phyloP scores from a whole-genome alignment of 805 yeast genomes.

The Metschnikowia henanensis region DNA sequence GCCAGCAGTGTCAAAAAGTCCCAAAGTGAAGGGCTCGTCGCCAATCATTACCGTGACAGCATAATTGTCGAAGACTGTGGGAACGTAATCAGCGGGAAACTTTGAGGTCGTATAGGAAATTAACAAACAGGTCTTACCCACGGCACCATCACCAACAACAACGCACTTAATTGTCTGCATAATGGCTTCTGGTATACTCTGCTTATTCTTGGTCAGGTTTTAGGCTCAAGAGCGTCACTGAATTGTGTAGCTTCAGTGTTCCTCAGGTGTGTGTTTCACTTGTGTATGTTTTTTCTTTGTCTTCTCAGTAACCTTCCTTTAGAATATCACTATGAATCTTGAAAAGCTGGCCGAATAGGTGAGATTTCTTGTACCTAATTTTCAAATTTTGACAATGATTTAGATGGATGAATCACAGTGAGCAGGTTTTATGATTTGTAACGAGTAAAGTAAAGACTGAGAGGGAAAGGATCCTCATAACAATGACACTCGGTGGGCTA shows the following conservation, averaged over 20 bases:
- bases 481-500: conserved; percentile 10
- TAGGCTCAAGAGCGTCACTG: not conserved
- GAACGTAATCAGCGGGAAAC: conserved; percentile 97
- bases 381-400: not conserved
- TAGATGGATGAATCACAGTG: not conserved
- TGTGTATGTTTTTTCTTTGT: not conserved
- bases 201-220: not conserved
- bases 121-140: conserved; percentile 93
- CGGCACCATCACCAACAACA: conserved; percentile 99
- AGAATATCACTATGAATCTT: not conserved
- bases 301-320: not conserved
- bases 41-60: conserved; percentile 96
- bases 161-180: conserved; percentile 84
- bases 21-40: conserved; percentile 96
- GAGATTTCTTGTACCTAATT: not conserved
- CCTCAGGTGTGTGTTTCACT: conserved; percentile 5
- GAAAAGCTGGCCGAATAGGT: not conserved
- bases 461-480: conserved; percentile 9
- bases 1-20: conserved; percentile 98
- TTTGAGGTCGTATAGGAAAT: conserved; percentile 96
- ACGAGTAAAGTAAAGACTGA: not conserved
- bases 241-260: conserved; percentile 2
- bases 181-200: conserved; percentile 15
- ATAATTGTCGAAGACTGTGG: conserved; percentile 96
- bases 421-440: not conserved